Base-by-base conservation (phyloP, 768 basidiomycete species). In the Amanita pallidorosea region DNA sequence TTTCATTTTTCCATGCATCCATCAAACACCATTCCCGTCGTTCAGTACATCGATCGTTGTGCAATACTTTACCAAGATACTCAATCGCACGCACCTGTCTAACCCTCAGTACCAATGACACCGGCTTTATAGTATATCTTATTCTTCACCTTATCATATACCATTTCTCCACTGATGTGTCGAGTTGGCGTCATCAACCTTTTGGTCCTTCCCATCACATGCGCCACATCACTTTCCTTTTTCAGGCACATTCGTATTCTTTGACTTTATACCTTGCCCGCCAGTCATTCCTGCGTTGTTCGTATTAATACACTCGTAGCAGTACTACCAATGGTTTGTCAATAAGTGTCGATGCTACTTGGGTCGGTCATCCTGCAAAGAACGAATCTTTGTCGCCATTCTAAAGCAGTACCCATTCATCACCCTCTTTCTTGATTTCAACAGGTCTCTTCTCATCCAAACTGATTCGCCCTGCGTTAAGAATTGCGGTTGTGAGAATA, bases 381-480 rank as follows among this genome's bases (percentile, higher is more conserved):
- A 12, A 20, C 18, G 11, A 20, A 17, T 11, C 1, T 11, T n/a
- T n/a, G 5, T 7, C n/a, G 8, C 17, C 7, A 40, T 20, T 20
- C 17, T 40, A 23, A 41, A 41, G 40, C 22, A 92, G 70, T 55
- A 80, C 60, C 87, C 86, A 91, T 49, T 67, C 65, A 54, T 72
- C 75, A 31, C 73, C 79, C 17, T 72, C 73, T 67, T 80, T 80
- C 71, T 74, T 81, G 65, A 96, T 87, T 27, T 71, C 73, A 46
- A 95, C 90, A 6, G 86, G 75, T 54, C 91, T 70, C 70, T 85
- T 89, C 75, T 95, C 90, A 65, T 95, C 90, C 51, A 95, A 67
- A 60, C 86, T 88, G 63, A 90, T 83, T 50, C 93, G 79, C 12
- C 93, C 93, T 23, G 93, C 93, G 55, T 94, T 80, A 57, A 95